A percentile compares a stretch with the other conserved stretches of the same genome.
These are phyloP conservation scores for Lactarius sanguifluus DNA, from an alignment of 768 basidiomycete species.

Conservation along the genomic window DNA sequence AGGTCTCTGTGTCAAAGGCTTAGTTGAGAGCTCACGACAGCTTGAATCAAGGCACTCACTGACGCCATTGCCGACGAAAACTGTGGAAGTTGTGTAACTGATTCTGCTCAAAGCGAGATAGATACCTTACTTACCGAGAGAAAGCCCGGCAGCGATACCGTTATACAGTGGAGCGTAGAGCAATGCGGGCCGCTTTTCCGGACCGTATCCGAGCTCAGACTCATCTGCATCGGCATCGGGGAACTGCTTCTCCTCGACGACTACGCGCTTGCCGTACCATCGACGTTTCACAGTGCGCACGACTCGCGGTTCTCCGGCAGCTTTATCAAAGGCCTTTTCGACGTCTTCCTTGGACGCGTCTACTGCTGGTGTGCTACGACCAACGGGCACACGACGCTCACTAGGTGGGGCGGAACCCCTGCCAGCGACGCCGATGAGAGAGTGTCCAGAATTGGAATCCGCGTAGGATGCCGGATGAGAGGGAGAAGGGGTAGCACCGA, in stretches of 20 bases:
- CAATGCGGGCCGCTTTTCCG: slow-evolving; percentile 36
- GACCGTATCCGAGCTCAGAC: slow-evolving; percentile 33
- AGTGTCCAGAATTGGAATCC: slow-evolving; percentile 44
- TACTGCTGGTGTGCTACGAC: slow-evolving; percentile 13
- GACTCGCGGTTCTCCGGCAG: slow-evolving; percentile 14
- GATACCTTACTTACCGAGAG: slow-evolving; percentile 35
- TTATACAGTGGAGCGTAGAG: slow-evolving; percentile 42
- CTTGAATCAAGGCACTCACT: slow-evolving; percentile 35
- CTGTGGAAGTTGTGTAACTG: slow-evolving; percentile 36
- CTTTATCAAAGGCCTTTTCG: slow-evolving; percentile 17
- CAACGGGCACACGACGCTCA: slow-evolving; percentile 14
- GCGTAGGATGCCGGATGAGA: slow-evolving; percentile 32
- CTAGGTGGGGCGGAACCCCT: slow-evolving; percentile 19
- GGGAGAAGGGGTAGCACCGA: slow-evolving; percentile 32
- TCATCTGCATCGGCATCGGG: slow-evolving; percentile 20
- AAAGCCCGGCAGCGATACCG: slow-evolving; percentile 38
- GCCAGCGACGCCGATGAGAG: slow-evolving; percentile 22
- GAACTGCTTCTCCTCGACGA: slow-evolving; percentile 32
- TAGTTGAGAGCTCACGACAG: not conserved
- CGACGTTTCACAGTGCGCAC: slow-evolving; percentile 42
- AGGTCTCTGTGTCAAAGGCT: slow-evolving; percentile 33
- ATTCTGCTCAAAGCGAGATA: not conserved
- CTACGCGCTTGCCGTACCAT: slow-evolving; percentile 58
- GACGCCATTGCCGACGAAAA: slow-evolving; percentile 65
- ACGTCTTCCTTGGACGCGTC: slow-evolving; percentile 7